Percentiles rank a stretch among this genome's conserved stretches.
Conservation (phyloP, 2,329 filamentous ascomycete species). For the Fusarium musae region DNA sequence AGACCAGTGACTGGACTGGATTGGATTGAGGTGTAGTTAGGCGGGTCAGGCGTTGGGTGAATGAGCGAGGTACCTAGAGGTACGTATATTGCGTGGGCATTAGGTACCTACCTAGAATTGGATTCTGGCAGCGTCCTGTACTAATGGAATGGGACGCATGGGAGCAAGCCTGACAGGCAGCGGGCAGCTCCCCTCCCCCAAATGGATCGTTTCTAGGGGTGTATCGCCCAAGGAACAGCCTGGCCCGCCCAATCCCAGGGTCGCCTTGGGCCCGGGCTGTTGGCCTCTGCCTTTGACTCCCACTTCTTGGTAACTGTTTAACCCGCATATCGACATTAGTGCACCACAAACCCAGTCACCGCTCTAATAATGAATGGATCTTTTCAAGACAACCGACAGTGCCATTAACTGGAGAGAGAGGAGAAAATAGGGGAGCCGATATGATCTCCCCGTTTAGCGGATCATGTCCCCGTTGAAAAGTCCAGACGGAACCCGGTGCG, state of each 20-base stretch:
- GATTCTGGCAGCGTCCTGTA: constrained; percentile 1
- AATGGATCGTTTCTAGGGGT: constrained; percentile 7
- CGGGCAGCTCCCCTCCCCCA: not conserved
- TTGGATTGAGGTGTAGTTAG: constrained; percentile 12
- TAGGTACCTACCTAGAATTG: not conserved
- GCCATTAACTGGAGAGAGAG: constrained; percentile 1
- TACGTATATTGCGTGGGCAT: constrained; percentile 1
- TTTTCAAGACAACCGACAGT: constrained; percentile 23
- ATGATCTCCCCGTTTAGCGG: constrained; percentile 19
- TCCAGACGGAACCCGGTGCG: constrained; percentile 7
- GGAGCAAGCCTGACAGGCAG: not conserved
- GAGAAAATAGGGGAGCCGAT: constrained; percentile 16
- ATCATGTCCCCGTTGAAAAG: constrained; percentile 25
- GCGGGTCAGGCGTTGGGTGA: constrained; percentile 4
- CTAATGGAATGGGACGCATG: not conserved
- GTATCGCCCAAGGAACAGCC: not conserved
- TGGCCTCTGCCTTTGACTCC: constrained; percentile 15
- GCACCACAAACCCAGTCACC: constrained; percentile 35
- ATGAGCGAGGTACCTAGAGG: not conserved
- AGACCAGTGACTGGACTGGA: constrained; percentile 27
- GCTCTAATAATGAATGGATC: constrained; percentile 25
- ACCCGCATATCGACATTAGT: constrained; percentile 21
- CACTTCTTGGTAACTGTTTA: constrained; percentile 16
- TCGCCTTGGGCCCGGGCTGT: not conserved
- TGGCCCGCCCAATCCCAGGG: constrained; percentile 4